Percentiles rank a stretch among this genome's conserved stretches.
Evolutionary conservation across 31 red algal species (phyloP).

Genomic region (Endocladia muricata): DNA sequence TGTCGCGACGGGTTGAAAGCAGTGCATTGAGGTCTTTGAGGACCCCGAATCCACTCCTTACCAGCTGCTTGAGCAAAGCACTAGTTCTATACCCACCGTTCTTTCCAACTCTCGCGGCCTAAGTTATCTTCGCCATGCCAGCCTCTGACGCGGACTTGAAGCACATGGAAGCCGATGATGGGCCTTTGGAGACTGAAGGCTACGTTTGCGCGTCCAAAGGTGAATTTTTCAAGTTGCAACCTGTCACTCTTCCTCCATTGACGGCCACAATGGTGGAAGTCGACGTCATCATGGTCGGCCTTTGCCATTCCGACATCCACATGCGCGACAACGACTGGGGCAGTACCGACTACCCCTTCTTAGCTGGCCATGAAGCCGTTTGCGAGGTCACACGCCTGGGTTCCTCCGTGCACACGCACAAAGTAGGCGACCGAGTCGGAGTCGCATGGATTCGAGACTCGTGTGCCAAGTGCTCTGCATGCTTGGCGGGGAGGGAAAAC

Average conservation of each 20-base stretch:
- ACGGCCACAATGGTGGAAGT: constrained; percentile 50
- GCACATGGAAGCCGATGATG: neutral
- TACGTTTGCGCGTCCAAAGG: constrained; percentile 27
- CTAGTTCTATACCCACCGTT: neutral
- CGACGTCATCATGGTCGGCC: constrained; percentile 45
- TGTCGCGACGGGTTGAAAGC: neutral
- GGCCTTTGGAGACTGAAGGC: constrained; percentile 17
- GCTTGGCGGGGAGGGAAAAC: constrained; percentile 49
- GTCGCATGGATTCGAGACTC: constrained; percentile 72
- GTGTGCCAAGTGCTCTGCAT: constrained; percentile 29
- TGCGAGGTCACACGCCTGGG: constrained; percentile 47
- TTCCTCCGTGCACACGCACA: constrained; percentile 14
- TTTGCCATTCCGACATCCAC: constrained; percentile 78
- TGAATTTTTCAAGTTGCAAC: constrained; percentile 20
- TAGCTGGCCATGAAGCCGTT: constrained; percentile 72
- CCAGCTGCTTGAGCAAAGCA: no score
- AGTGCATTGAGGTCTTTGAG: neutral
- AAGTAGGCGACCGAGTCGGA: constrained; percentile 40
- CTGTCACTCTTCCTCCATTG: constrained; percentile 49
- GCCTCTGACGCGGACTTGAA: no score
- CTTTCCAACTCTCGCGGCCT: neutral
- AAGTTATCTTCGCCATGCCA: neutral
- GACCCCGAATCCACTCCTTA: no score
- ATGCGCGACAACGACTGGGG: constrained; percentile 74
- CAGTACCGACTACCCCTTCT: constrained; percentile 48